phyloP scores from a whole-genome alignment of 352 stramenopile genomes.

The Globisporangium viniferum region DNA sequence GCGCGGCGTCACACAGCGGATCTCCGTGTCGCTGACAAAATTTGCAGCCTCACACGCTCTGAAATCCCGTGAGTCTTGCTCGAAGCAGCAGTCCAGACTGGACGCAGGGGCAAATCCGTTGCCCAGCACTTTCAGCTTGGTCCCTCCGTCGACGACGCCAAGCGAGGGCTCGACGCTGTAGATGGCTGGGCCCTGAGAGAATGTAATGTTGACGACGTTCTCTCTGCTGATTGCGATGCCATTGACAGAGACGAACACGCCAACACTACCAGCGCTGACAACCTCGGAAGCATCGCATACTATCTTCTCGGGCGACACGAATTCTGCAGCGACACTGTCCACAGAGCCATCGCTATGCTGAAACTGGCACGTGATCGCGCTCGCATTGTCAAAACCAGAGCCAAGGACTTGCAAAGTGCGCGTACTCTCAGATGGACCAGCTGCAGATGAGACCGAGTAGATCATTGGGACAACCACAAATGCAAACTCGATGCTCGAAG shows the following conservation, averaged over 20 bases:
- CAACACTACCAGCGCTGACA: conserved; percentile 12
- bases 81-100: conserved; percentile 59
- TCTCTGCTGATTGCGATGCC: conserved; percentile 20
- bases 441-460: conserved; percentile 37
- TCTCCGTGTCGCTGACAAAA: conserved; percentile 30
- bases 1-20: conserved; percentile 29
- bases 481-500: conserved; percentile 28
- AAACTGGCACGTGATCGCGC: conserved; percentile 31
- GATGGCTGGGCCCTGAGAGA: conserved; percentile 28
- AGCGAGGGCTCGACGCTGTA: conserved; percentile 45
- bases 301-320: conserved; percentile 21
- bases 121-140: conserved; percentile 32
- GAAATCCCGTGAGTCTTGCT: neutral
- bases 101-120: conserved; percentile 40
- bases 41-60: conserved; percentile 22
- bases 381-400: conserved; percentile 21
- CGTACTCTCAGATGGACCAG: conserved; percentile 27
- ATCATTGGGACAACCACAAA: conserved; percentile 48
- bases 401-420: conserved; percentile 37
- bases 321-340: neutral
- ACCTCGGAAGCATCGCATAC: conserved; percentile 23
- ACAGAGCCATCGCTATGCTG: conserved; percentile 5
- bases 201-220: conserved; percentile 31
- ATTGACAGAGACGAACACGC: conserved; percentile 29
- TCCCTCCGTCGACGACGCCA: conserved; percentile 27